Conservation (phyloP, 164 flowering plant species). For the Cinnamomum chago region DNA sequence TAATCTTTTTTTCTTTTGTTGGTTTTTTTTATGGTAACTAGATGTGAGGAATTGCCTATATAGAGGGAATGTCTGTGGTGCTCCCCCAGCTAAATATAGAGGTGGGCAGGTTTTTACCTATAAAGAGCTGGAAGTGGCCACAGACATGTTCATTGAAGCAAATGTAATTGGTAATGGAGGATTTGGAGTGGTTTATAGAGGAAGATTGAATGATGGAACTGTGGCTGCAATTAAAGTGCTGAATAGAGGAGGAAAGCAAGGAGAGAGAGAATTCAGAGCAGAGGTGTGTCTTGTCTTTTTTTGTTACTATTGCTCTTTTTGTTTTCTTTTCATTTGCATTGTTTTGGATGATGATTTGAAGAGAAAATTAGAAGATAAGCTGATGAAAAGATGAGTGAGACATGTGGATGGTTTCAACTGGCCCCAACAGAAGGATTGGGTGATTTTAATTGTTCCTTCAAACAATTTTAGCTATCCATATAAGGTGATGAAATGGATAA, state of each 20-base stretch:
- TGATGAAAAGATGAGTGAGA: too few relatives aligned
- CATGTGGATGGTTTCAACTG: too few relatives aligned
- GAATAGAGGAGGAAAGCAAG: conserved; percentile 66
- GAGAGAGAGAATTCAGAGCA: conserved; percentile 79
- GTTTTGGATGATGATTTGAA: too few relatives aligned
- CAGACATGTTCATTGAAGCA: conserved; percentile 54
- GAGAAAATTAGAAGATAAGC: too few relatives aligned
- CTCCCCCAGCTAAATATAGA: conserved; percentile 21
- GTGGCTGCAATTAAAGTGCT: conserved; percentile 72
- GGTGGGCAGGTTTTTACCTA: conserved; percentile 88
- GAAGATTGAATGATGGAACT: conserved; percentile 68
- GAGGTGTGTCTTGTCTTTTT: conserved; percentile 45
- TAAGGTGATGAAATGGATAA: too few relatives aligned
- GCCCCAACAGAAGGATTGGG: too few relatives aligned
- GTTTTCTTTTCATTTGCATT: too few relatives aligned
- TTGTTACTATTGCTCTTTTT: neutral
- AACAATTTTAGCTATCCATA: too few relatives aligned
- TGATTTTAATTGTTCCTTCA: too few relatives aligned
- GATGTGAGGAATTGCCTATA: conserved; percentile 57
- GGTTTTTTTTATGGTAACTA: conserved; percentile 14
- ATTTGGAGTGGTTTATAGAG: conserved; percentile 67
- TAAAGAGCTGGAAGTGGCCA: conserved; percentile 78
- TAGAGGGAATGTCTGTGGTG: conserved; percentile 30
- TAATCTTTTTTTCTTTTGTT: neutral
- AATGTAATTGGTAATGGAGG: conserved; percentile 75